Evolutionary conservation across 306 rosid species (phyloP).

Genomic region (Senna siamea): DNA sequence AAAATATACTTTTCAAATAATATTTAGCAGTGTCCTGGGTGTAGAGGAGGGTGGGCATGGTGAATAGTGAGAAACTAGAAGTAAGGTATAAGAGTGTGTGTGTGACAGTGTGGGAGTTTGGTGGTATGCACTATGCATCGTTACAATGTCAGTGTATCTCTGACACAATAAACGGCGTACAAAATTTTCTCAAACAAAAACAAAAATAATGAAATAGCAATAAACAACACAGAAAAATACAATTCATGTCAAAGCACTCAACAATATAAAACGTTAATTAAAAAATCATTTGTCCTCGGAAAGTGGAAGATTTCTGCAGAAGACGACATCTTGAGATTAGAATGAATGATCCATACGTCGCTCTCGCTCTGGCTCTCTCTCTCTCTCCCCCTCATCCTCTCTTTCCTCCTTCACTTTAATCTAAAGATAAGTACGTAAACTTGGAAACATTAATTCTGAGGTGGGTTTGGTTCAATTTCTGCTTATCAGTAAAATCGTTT

Average conservation of each 20-base stretch:
- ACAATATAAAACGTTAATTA: constrained; percentile 38
- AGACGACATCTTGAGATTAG: constrained; percentile 51
- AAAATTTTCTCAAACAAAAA: background rate
- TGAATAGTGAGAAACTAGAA: too few relatives aligned
- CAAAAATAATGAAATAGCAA: too few relatives aligned
- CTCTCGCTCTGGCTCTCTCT: constrained; percentile 14
- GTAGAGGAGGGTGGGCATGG: too few relatives aligned
- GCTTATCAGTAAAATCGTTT: background rate
- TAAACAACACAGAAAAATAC: background rate
- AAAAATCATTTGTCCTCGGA: constrained; percentile 41
- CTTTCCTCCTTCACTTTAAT: constrained; percentile 27
- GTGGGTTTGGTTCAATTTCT: constrained; percentile 46
- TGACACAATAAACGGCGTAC: constrained; percentile 31
- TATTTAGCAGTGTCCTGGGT: too few relatives aligned
- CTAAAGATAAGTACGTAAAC: constrained; percentile 6
- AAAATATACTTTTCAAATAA: too few relatives aligned
- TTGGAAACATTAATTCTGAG: constrained; percentile 36
- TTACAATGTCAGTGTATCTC: constrained; percentile 41
- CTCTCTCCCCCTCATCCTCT: background rate
- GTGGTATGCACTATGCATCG: too few relatives aligned
- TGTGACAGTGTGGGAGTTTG: too few relatives aligned
- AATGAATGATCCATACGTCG: constrained; percentile 32
- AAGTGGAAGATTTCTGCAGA: constrained; percentile 36
- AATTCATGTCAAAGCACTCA: constrained; percentile 49
- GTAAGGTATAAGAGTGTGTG: too few relatives aligned